Evolutionary conservation across 305 asterid genomes (phyloP), one percentile per base, ranked within the genome.

Genomic region (Coffea humblotiana): DNA sequence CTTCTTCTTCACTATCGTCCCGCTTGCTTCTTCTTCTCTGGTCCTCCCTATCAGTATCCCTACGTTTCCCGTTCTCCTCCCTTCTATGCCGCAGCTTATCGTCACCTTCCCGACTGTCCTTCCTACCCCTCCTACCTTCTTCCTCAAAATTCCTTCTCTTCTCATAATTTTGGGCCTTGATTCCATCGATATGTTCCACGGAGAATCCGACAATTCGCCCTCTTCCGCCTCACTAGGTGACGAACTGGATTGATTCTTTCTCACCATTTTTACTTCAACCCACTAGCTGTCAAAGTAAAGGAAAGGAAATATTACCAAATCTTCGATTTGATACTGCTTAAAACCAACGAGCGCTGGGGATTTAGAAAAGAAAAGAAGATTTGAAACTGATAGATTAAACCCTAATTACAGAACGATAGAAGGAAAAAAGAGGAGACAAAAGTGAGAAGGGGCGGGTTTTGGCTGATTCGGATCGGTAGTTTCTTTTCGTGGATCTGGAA

Each of bases 31-130:
- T 83, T 78, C 76, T 61, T 61, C 77, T 76, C 66, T 83, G 77
- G 37, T 81, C 84, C 82, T 82, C 77, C 80, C 85, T 82, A 76
- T 82, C 85, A 60, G 76, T 82, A 76, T 78, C 49, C 72, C 18
- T 63, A 43, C 45, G 19, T 15, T 27, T 6, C 70, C 23, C 54
- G 14, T 71, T 47, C 21, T 23, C 21, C 1, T 47, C 75, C n/a
- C 32, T 11, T 51, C 56, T 51, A 10, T 1, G 8, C 43, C 43
- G 3, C 43, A 37, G 43, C 43, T 37, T 37, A 37, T 37, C 43
- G 43, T 37, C 43, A 37, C 5, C 43, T 37, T 37, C 5, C 43
- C 43, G 43, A 37, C 43, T 37, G 43, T 37, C 43, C 43, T 71
- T 5, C 15, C 23, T 8, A 48, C 43, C 16, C 37, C 48, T 54